Evolutionary conservation across 768 basidiomycete species (phyloP), one percentile per base, ranked within the genome.

Genomic region (Hypholoma fasciculare): DNA sequence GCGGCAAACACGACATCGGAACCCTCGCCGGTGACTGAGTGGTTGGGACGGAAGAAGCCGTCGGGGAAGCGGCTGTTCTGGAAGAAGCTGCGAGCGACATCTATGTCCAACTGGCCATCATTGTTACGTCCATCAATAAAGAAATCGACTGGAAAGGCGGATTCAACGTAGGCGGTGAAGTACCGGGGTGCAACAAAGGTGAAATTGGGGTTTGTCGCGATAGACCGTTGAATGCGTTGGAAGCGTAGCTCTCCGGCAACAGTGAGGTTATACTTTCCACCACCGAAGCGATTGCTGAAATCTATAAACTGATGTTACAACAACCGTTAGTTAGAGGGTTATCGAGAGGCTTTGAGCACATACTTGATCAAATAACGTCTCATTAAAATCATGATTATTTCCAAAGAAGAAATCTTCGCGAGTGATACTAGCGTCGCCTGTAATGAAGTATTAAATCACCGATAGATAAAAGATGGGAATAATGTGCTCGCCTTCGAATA

Each of bases 151-250:
- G 52, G 52, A 34, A 54, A 54, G 4, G 36, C 52, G 14, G 17
- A 51, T 27, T 68, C 67, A 2, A 65, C 63, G 16, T 59, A 68
- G 1, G 61, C 63, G 12, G 65, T 66, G 30, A 63, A 66, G 44
- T 61, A 66, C 5, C 67, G 65, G 37, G 67, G 67, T 1, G 65
- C 63, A 7, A 68, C 48, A 13, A 65, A 57, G 13, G 64, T 59
- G 54, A 67, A 69, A 9, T 59, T 42, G 2, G 67, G 67, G 49
- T 69, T 69, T 9, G 61, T 64, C 14, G 64, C 60, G 20, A 64
- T 69, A 20, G 67, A 69, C 7, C 67, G 59, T 42, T 62, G 64
- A 30, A 69, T 67, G 37, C 66, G 66, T 12, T 64, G 52, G 30
- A 48, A 60, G 13, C 67, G 56, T 39, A 67, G 55, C 19, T 69